phyloP scores from a whole-genome alignment of 2,329 filamentous ascomycete species.

The Canariomyces notabilis region DNA sequence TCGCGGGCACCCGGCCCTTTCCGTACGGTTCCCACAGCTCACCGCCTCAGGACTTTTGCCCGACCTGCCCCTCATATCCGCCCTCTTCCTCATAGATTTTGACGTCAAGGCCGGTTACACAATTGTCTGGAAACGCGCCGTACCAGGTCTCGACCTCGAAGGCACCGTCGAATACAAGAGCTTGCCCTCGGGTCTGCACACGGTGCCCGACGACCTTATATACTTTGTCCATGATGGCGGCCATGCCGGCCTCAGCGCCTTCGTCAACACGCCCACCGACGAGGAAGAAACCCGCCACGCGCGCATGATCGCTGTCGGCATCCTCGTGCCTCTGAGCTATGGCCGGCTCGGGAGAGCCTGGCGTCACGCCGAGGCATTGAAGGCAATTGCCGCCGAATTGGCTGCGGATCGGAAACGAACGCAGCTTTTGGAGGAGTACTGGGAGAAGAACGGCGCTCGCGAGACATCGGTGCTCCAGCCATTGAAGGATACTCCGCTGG shows the following conservation, averaged over 20 bases:
- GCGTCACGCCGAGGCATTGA: constrained; percentile 75
- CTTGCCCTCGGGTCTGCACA: constrained; percentile 86
- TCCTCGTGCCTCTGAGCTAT: constrained; percentile 79
- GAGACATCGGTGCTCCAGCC: constrained; percentile 35
- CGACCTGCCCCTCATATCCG: constrained; percentile 61
- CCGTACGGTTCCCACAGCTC: constrained; percentile 33
- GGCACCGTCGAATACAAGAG: constrained; percentile 95
- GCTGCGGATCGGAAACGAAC: constrained; percentile 61
- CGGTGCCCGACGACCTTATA: constrained; percentile 79
- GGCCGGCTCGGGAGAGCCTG: constrained; percentile 83
- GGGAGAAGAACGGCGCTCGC: constrained; percentile 56
- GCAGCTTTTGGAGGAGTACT: constrained; percentile 69
- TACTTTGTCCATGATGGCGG: constrained; percentile 83
- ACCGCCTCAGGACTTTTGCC: constrained; percentile 33
- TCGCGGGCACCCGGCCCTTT: constrained; percentile 37
- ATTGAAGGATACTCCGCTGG: constrained; percentile 45
- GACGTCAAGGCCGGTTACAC: constrained; percentile 90
- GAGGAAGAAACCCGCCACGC: constrained; percentile 77
- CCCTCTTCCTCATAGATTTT: constrained; percentile 84
- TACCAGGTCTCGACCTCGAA: constrained; percentile 67
- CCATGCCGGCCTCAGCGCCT: constrained; percentile 86
- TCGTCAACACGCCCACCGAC: constrained; percentile 75
- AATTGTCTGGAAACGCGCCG: constrained; percentile 77
- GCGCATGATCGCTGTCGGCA: constrained; percentile 85
- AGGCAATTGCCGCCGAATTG: constrained; percentile 64